Percentiles rank a stretch among this genome's conserved stretches.
Conservation (phyloP, 2,329 filamentous ascomycete genomes). For the Cryphonectria carpinicola region DNA sequence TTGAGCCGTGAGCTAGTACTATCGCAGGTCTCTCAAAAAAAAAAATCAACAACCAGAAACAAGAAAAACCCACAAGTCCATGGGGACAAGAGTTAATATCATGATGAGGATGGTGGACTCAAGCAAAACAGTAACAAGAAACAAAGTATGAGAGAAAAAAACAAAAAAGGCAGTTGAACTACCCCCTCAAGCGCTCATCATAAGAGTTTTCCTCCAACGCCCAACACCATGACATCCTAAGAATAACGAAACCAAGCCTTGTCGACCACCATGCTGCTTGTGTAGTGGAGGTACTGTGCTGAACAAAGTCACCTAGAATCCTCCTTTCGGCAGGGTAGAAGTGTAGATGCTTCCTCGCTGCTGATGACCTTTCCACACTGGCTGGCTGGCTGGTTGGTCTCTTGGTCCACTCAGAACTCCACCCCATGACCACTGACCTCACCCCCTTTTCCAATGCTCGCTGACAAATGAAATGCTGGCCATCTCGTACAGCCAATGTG, state of each 20-base stretch:
- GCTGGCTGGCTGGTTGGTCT: background rate
- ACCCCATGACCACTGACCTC: background rate
- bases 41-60: no score
- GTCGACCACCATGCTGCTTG: background rate
- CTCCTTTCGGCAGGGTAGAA: background rate
- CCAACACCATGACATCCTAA: background rate
- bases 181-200: background rate
- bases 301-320: background rate
- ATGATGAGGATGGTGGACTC: background rate
- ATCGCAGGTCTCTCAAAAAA: background rate
- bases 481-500: slow-evolving; percentile 7
- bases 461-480: slow-evolving; percentile 27
- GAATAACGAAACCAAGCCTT: background rate
- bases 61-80: background rate
- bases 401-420: background rate
- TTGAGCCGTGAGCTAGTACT: background rate
- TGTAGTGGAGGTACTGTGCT: background rate
- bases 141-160: background rate
- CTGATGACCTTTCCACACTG: background rate
- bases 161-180: background rate
- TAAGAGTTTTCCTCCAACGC: background rate
- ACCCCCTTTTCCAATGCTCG: slow-evolving; percentile 14
- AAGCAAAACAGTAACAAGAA: background rate
- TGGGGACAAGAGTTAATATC: background rate
- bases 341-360: background rate